Percentiles rank a stretch among this genome's conserved stretches.
Evolutionary conservation across 805 yeast genomes (phyloP).

Genomic region (Kazachstania viticola): DNA sequence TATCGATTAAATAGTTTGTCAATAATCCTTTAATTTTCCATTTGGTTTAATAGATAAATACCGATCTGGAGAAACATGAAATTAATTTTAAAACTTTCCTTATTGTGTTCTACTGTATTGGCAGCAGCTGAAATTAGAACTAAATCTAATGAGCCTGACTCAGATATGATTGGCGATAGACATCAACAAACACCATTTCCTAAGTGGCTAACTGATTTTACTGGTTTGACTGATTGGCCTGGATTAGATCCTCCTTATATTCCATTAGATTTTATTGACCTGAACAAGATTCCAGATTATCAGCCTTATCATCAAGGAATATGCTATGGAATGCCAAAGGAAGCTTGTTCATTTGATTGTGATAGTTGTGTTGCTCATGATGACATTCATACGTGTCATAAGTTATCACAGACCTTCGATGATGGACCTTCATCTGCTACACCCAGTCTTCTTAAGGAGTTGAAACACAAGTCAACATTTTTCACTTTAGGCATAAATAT

Average conservation of each 20-base stretch:
- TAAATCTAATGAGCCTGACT: not conserved
- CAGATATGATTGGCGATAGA: constrained; percentile 2
- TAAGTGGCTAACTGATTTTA: constrained; percentile 61
- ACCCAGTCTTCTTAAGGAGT: constrained; percentile 39
- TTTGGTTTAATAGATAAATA: too few relatives aligned
- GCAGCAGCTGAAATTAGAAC: too few relatives aligned
- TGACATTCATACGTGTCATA: constrained; percentile 66
- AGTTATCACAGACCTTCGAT: constrained; percentile 80
- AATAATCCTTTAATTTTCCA: too few relatives aligned
- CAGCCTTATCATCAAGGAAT: constrained; percentile 42
- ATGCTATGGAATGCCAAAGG: constrained; percentile 41
- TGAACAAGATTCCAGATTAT: constrained; percentile 38
- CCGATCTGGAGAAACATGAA: too few relatives aligned
- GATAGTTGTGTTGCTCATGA: constrained; percentile 62
- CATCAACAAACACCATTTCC: constrained; percentile 47
- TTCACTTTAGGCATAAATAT: constrained; percentile 79
- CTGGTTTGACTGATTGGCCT: constrained; percentile 77
- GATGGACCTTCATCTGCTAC: constrained; percentile 87
- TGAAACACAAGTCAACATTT: constrained; percentile 57
- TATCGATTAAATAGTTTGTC: too few relatives aligned
- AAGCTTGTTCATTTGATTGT: constrained; percentile 78
- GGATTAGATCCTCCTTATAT: constrained; percentile 80
- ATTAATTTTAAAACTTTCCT: too few relatives aligned
- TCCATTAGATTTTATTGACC: constrained; percentile 60
- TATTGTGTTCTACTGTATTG: too few relatives aligned